phyloP scores from a whole-genome alignment of 2,329 filamentous ascomycete species.

The Venturia asperata region DNA sequence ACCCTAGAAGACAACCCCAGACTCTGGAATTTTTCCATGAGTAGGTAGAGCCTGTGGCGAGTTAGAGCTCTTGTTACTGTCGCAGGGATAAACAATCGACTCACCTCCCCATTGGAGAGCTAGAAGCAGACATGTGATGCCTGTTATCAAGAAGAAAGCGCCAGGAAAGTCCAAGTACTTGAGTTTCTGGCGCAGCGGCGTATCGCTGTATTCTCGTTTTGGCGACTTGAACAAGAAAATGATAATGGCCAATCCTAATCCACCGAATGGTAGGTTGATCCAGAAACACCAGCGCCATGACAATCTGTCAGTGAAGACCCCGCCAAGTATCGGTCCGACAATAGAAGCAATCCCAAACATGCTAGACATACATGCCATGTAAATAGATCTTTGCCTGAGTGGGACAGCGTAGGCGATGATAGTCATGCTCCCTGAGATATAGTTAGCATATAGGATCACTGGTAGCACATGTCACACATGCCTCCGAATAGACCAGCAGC shows the following conservation, averaged over 20 bases:
- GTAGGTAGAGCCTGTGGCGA: slow-evolving; percentile 27
- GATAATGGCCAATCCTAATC: slow-evolving; percentile 32
- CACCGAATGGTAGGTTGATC: slow-evolving; percentile 41
- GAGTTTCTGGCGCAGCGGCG: background rate
- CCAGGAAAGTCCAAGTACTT: slow-evolving; percentile 37
- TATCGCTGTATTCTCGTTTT: slow-evolving; percentile 22
- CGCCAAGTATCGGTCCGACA: slow-evolving; percentile 38
- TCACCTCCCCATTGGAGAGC: slow-evolving; percentile 42
- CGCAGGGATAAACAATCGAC: background rate
- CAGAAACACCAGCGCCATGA: slow-evolving; percentile 33
- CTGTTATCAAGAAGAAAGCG: slow-evolving; percentile 35
- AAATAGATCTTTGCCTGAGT: slow-evolving; percentile 38
- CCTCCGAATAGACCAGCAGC: slow-evolving; percentile 29
- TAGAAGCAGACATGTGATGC: slow-evolving; percentile 35
- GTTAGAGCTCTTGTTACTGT: background rate
- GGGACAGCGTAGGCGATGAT: slow-evolving; percentile 42
- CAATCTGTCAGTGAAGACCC: slow-evolving; percentile 35
- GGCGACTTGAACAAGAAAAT: slow-evolving; percentile 35
- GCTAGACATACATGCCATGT: slow-evolving; percentile 31
- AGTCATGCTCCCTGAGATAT: slow-evolving; percentile 44
- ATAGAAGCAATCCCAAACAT: slow-evolving; percentile 34
- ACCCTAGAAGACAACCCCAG: slow-evolving; percentile 24
- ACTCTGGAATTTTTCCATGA: slow-evolving; percentile 26
- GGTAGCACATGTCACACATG: slow-evolving; percentile 33
- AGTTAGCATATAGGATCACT: no score